Base-by-base conservation (phyloP, 1,284 basidiomycete genomes). In the Flammula alnicola region DNA sequence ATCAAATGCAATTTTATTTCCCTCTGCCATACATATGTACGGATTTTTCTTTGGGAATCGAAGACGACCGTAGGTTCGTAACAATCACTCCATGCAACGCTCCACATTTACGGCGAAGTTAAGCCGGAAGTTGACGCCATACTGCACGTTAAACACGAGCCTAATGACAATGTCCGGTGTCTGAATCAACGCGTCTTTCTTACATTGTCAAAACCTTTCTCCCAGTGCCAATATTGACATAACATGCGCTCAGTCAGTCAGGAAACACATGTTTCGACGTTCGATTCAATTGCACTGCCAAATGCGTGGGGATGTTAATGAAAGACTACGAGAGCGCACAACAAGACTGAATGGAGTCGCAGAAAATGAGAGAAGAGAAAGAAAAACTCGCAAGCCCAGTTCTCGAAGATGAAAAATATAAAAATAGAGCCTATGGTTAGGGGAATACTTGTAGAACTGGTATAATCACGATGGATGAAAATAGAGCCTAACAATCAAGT, bases 381-480 rank as follows among this genome's bases (percentile, higher is more conserved):
- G 26, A 40, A 49, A 38, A 45, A 33, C 33, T 23, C 17, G 30
- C 35, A 49, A 14, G 20, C 23, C 29, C 16, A 38, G 30, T 38
- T 33, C 16, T 26, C 8, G 29, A 16, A 38, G 25, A 36, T 38
- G 35, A 32, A 44, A 33, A 31, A 29, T 11, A 31, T 22, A 36
- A n/a, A n/a, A n/a, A n/a, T n/a, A n/a, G n/a, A n/a, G n/a, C n/a
- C 29, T 36, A 27, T 17, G 31, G 42, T 20, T 26, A 39, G 22
- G 32, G 40, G 32, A 40, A 54, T 47, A 42, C 36, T 45, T 49
- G 31, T 36, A 17, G 44, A 54, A 39, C 42, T 47, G 52, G 55
- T 55, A 59, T 59, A 32, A 39, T 49, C 19, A 50, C 22, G 29
- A 38, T 20, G 16, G 10, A 56, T 43, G 44, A 44, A 36, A 50